Evolutionary conservation across 768 basidiomycete genomes (phyloP), one percentile per base, ranked within the genome.

Genomic region (Kwoniella dejecticola): DNA sequence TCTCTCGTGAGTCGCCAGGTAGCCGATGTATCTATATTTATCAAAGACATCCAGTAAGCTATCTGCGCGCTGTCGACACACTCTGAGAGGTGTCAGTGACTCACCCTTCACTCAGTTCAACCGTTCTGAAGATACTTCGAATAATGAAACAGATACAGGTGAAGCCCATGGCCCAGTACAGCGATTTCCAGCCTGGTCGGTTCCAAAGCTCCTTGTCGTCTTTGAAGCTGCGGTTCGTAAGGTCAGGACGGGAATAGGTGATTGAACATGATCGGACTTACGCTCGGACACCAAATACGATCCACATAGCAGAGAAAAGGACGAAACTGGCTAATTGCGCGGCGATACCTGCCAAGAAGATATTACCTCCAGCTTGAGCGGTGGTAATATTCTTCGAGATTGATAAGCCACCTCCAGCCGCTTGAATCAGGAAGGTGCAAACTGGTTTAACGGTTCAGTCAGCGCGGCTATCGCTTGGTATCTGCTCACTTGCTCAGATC

Each of bases 301-400:
- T 58, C 70, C 72, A 77, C 44, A 77, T 62, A 1, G 27, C 42
- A 17, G 68, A 71, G 61, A 79, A 79, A 31, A 76, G 44, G 36
- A 67, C 52, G 57, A 79, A 79, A 36, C 68, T 71, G 12, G 65
- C 76, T 60, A 77, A 63, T 48, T 79, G 77, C 2, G 72, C 63
- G 23, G 70, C 74, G 50, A 79, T 74, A 66, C 77, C 77, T 11
- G 77, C 77, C 50, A 79, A 61, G 65, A 79, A 79, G 55, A 79
- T 72, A 46, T 73, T 68, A 26, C 66, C 68, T 7, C 77, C 77
- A 6, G 68, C 58, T 52, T 76, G 13, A 11, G 72, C 66, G n/a
- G 50, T 54, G 13, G 57, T 66, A 21, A 54, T 33, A 11, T 74
- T 63, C 17, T 75, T 62, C 13, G 71, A 64, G 26, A 67, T 76